Evolutionary conservation across 495 filamentous ascomycete genomes (phyloP), one percentile per base, ranked within the genome.

Genomic region (Neurospora tetraspora): DNA sequence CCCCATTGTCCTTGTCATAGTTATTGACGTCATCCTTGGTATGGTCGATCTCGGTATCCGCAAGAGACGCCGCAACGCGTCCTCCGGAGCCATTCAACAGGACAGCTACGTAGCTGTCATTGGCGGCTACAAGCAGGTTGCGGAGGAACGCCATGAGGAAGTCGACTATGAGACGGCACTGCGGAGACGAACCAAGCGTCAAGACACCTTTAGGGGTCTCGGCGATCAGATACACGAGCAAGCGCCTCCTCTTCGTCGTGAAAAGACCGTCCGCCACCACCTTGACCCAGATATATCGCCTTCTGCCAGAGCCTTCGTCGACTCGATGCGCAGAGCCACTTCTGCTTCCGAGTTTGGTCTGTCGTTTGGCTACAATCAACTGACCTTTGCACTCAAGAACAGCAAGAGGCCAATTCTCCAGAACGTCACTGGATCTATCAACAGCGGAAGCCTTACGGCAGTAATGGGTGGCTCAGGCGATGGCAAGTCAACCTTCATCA

Each of bases 391-490:
- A 5, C 85, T 84, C 1, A 82, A 81, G 65, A 81, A 81, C 45
- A 76, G 73, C 2, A 71, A 71, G 2, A 83, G 83, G 70, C 83
- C 82, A 18, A 83, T 88, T 61, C 75, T 88, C 8, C 80, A 83
- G 27, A 81, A 84, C 20, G 82, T 89, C 2, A 85, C 85, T 1
- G 87, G 86, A 14, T 81, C 81, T 5, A 88, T 88, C 74, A 79
- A 83, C 4, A 78, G 79, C 1, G 87, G 87, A 10, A 81, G 84
- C 20, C 80, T 87, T 8, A 84, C 81, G 20, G 86, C 83, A 2
- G 78, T 86, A 47, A 85, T 86, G 84, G 85, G 84, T 8, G 84
- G 82, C n/a, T 85, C 83, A 9, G 84, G 84, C 11, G 84, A 84
- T 20, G 84, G 84, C 20, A 86, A 86, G 73, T 82, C 79, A 45